Conservation (phyloP, 2,329 filamentous ascomycete genomes). For the Blastomyces percursus region DNA sequence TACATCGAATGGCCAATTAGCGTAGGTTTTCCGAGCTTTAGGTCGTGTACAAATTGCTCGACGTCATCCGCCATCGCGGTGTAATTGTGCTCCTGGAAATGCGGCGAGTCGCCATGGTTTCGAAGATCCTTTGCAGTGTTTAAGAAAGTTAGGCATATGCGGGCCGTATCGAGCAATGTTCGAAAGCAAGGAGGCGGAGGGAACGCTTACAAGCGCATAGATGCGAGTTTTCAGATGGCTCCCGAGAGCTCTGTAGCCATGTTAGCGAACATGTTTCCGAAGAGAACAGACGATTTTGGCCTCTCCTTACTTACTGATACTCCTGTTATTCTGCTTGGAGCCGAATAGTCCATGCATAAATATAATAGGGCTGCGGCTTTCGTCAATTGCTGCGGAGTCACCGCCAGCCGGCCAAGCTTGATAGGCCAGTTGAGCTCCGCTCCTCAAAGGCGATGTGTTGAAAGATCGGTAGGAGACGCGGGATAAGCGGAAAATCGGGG, state of each 20-base stretch:
- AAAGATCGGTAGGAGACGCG: background rate
- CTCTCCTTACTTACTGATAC: constrained; percentile 69
- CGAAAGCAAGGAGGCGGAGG: constrained; percentile 10
- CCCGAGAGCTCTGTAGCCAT: constrained; percentile 53
- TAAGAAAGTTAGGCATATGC: background rate
- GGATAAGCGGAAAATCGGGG: background rate
- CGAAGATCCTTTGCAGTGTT: constrained; percentile 55
- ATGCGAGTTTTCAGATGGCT: constrained; percentile 63
- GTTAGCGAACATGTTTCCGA: background rate
- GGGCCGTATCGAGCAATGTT: background rate
- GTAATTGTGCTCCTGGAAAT: constrained; percentile 63
- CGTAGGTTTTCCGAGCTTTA: constrained; percentile 51
- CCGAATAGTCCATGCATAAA: constrained; percentile 88
- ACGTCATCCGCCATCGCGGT: constrained; percentile 67
- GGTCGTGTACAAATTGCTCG: constrained; percentile 59
- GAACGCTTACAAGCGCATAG: constrained; percentile 56
- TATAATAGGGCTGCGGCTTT: constrained; percentile 55
- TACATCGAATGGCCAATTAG: constrained; percentile 85
- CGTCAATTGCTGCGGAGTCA: background rate
- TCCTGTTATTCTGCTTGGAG: constrained; percentile 79
- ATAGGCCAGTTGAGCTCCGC: constrained; percentile 6
- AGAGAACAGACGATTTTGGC: background rate
- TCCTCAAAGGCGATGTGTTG: constrained; percentile 2
- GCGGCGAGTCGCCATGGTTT: constrained; percentile 84
- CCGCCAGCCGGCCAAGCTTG: constrained; percentile 6